These are phyloP conservation scores for Simmondsia chinensis DNA, from an alignment of 148 eudicot genomes.

Conservation along the genomic window DNA sequence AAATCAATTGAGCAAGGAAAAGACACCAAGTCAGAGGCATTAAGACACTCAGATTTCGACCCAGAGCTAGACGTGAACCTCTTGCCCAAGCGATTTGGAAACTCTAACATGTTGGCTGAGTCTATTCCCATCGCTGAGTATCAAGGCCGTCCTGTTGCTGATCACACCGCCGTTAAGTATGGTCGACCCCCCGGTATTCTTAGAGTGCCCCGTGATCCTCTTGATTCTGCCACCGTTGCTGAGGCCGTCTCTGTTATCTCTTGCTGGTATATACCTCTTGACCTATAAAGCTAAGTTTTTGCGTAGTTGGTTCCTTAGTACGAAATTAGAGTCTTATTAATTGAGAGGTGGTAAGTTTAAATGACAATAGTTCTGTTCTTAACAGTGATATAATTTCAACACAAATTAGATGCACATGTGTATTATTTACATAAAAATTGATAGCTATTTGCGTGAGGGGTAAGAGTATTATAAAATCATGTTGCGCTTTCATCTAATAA, in stretches of 20 bases:
- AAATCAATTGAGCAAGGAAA: constrained; percentile 12
- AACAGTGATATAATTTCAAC: too few relatives aligned
- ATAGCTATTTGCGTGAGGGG: too few relatives aligned
- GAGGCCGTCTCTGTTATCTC: constrained; percentile 94
- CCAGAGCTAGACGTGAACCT: constrained; percentile 72
- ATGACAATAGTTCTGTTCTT: too few relatives aligned
- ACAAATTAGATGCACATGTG: too few relatives aligned
- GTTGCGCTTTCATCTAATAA: too few relatives aligned
- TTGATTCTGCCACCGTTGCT: constrained; percentile 74
- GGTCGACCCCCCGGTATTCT: constrained; percentile 86
- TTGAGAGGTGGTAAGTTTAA: too few relatives aligned
- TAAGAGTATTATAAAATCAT: too few relatives aligned
- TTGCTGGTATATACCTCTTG: constrained; percentile 50
- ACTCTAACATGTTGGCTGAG: constrained; percentile 66
- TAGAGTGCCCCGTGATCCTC: constrained; percentile 63
- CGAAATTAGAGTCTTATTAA: too few relatives aligned
- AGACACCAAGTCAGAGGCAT: constrained; percentile 36
- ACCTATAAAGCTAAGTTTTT: not conserved
- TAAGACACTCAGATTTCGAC: constrained; percentile 59
- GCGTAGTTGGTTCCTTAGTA: too few relatives aligned
- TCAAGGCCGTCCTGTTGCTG: constrained; percentile 89
- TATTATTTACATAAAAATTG: too few relatives aligned
- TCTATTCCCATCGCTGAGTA: constrained; percentile 81
- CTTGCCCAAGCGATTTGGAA: constrained; percentile 81
- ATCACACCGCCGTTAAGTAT: constrained; percentile 83